Percentiles rank a stretch among this genome's conserved stretches.
These are phyloP conservation scores for Aaosphaeria pasadenensis DNA, from an alignment of 2,329 filamentous ascomycete genomes.

Conservation along the genomic window DNA sequence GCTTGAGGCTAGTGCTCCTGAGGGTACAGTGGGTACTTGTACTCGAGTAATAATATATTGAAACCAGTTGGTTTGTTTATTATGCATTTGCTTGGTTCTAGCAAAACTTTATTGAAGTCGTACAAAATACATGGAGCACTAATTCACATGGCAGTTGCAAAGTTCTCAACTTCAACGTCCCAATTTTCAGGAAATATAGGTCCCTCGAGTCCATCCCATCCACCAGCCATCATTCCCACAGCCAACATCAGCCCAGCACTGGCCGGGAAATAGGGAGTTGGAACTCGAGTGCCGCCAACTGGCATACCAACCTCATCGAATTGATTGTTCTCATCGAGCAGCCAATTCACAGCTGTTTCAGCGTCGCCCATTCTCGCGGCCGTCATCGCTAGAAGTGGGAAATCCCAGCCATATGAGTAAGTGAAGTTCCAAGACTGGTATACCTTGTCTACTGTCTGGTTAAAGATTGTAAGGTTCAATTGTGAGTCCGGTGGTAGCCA, in stretches of 20 bases:
- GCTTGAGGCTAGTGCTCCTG: too few relatives aligned
- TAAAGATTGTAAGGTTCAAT: conserved; percentile 27
- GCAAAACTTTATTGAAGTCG: too few relatives aligned
- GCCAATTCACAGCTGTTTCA: conserved; percentile 30
- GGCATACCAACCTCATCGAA: conserved; percentile 59
- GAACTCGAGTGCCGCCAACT: conserved; percentile 50
- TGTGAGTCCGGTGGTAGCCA: conserved; percentile 27
- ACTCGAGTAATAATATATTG: too few relatives aligned
- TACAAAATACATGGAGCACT: background rate
- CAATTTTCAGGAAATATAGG: conserved; percentile 49
- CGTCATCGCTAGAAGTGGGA: conserved; percentile 30
- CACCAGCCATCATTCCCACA: conserved; percentile 57
- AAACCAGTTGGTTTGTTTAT: too few relatives aligned
- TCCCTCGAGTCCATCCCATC: conserved; percentile 51
- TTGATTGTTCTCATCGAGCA: conserved; percentile 50
- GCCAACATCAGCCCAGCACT: conserved; percentile 50
- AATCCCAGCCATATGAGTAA: conserved; percentile 35
- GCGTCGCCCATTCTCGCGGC: conserved; percentile 25
- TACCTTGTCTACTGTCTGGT: conserved; percentile 24
- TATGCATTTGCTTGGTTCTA: too few relatives aligned
- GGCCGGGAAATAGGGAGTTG: conserved; percentile 58
- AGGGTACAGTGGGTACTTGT: too few relatives aligned
- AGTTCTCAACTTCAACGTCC: conserved; percentile 50
- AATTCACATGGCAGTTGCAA: conserved; percentile 29
- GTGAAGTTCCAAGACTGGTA: conserved; percentile 35